A percentile compares a stretch with the other conserved stretches of the same genome.
phyloP scores from a whole-genome alignment of 169 alveolate genomes.

The Eimeria maxima region DNA sequence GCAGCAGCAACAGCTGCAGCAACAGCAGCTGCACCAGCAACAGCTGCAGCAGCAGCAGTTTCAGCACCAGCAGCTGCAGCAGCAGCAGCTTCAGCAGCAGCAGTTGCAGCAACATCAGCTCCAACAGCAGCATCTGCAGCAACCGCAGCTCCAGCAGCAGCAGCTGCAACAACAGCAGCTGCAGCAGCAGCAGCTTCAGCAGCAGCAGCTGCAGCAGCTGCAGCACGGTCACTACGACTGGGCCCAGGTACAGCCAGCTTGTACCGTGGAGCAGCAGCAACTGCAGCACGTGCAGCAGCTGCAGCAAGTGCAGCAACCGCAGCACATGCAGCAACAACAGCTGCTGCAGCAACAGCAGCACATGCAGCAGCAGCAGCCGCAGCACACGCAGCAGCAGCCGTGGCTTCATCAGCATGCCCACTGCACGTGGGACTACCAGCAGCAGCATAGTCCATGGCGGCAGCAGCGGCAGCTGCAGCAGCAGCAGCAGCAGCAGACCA shows the following conservation, averaged over 20 bases:
- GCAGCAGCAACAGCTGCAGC: neutral
- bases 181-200: conserved; percentile 26
- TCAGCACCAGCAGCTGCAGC: neutral
- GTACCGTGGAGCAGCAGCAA: conserved; percentile 3
- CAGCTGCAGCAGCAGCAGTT: neutral
- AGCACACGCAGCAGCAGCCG: conserved; percentile 13
- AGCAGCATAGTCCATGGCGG: neutral
- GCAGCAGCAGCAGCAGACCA: conserved; percentile 60
- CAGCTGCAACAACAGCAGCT: neutral
- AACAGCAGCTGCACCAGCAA: neutral
- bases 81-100: conserved; percentile 31
- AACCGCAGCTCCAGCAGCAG: conserved; percentile 2
- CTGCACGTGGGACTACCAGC: neutral
- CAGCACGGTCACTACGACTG: neutral
- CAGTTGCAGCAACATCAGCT: neutral
- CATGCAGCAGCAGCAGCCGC: conserved; percentile 23
- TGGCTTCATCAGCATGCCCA: neutral
- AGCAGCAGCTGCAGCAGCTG: neutral
- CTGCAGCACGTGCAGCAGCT: conserved; percentile 61
- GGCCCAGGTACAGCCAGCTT: neutral
- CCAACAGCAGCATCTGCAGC: neutral
- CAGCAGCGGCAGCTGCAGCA: conserved; percentile 55
- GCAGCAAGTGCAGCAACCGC: neutral
- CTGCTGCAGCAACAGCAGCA: neutral
- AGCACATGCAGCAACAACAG: neutral